Percentiles rank a stretch among this genome's conserved stretches.
Conservation (phyloP, 257 asterid species). For the Mitragyna speciosa region DNA sequence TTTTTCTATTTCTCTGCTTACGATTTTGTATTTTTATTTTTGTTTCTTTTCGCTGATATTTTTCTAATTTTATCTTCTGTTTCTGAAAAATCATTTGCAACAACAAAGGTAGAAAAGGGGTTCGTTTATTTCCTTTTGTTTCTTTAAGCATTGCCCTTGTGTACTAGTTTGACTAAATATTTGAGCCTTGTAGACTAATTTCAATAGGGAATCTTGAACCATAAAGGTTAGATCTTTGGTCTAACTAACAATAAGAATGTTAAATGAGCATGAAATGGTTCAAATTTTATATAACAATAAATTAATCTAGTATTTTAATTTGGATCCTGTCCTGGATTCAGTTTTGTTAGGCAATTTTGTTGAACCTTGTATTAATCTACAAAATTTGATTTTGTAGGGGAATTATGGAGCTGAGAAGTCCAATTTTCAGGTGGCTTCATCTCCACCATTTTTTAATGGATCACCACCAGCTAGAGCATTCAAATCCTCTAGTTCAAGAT, state of each 20-base stretch:
- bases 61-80: not conserved
- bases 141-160: not conserved
- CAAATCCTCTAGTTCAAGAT: constrained; percentile 61
- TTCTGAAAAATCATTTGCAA: not conserved
- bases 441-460: constrained; percentile 52
- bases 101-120: not conserved
- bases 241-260: not conserved
- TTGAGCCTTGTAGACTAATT: not conserved
- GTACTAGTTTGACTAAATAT: not conserved
- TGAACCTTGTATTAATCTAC: not conserved
- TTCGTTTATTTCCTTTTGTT: not conserved
- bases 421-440: constrained; percentile 42
- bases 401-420: constrained; percentile 29
- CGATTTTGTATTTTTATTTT: not conserved
- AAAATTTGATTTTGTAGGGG: constrained; percentile 16
- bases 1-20: not conserved
- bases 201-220: not conserved
- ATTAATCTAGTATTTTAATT: not conserved
- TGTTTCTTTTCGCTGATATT: not conserved
- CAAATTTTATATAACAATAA: not conserved
- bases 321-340: not conserved
- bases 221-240: not conserved
- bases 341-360: not conserved
- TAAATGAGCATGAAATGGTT: not conserved
- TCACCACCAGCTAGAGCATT: constrained; percentile 58